Conservation (phyloP, 345 rosid genomes). For the Euphorbia peplus region DNA sequence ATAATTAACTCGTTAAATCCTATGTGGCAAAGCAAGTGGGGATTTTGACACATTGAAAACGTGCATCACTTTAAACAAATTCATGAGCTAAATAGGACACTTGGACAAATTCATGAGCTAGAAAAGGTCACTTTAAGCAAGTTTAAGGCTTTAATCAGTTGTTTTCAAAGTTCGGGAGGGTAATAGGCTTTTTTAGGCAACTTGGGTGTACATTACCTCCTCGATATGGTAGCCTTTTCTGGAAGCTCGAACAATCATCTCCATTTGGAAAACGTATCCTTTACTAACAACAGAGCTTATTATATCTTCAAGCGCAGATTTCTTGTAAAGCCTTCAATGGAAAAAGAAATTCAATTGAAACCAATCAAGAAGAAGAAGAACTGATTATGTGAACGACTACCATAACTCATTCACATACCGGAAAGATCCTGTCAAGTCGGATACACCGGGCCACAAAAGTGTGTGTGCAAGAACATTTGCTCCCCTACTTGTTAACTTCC, state of each 20-base stretch:
- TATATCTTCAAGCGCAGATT: slow-evolving; percentile 77
- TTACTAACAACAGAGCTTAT: slow-evolving; percentile 83
- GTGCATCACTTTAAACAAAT: no score
- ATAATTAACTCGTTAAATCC: no score
- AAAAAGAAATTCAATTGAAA: slow-evolving; percentile 16
- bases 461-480: slow-evolving; percentile 98
- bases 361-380: slow-evolving; percentile 1
- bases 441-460: slow-evolving; percentile 95
- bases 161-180: no score
- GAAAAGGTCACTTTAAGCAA: no score
- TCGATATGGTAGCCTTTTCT: slow-evolving; percentile 86
- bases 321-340: slow-evolving; percentile 65
- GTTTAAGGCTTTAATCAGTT: no score
- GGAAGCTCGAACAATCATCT: slow-evolving; percentile 96
- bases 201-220: slow-evolving; percentile 83
- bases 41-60: no score
- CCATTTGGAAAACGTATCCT: slow-evolving; percentile 98
- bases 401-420: slow-evolving; percentile 43
- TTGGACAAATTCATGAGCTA: no score
- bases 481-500: slow-evolving; percentile 95
- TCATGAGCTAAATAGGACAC: no score
- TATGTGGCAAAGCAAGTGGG: no score
- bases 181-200: no score
- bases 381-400: neutral
- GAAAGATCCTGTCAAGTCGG: slow-evolving; percentile 93